Conservation (phyloP, 2,329 filamentous ascomycete genomes). For the Drechslera avenae region DNA sequence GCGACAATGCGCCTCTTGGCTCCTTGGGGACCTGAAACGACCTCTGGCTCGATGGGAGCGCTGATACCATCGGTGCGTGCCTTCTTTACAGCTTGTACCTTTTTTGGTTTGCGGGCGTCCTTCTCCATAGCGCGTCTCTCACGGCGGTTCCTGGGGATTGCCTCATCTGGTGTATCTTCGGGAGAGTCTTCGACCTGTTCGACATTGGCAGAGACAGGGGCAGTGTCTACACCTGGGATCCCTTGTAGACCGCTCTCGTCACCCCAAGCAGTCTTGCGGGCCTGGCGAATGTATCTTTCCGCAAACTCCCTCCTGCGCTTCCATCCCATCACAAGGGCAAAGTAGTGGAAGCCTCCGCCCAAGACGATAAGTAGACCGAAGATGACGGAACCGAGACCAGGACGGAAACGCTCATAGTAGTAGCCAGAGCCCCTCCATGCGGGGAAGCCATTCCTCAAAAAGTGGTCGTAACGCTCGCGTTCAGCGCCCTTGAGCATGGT, state of each 20-base stretch:
- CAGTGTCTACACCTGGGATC: slow-evolving; percentile 65
- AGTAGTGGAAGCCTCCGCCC: slow-evolving; percentile 86
- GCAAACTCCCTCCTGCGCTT: slow-evolving; percentile 91
- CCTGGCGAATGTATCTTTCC: slow-evolving; percentile 87
- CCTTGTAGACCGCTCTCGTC: slow-evolving; percentile 70
- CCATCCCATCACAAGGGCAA: slow-evolving; percentile 83
- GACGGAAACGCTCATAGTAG: slow-evolving; percentile 94
- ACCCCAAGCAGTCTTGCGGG: slow-evolving; percentile 87
- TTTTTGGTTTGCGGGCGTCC: slow-evolving; percentile 70
- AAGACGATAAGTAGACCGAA: slow-evolving; percentile 79
- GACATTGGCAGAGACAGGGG: slow-evolving; percentile 42
- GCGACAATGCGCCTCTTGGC: slow-evolving; percentile 86
- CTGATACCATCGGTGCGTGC: slow-evolving; percentile 58
- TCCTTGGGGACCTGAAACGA: slow-evolving; percentile 67
- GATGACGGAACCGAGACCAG: slow-evolving; percentile 84
- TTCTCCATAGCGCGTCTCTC: slow-evolving; percentile 89
- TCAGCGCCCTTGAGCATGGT: slow-evolving; percentile 82
- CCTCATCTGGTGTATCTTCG: slow-evolving; percentile 50
- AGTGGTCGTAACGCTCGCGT: slow-evolving; percentile 92
- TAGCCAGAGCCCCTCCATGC: slow-evolving; percentile 97
- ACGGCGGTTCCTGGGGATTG: slow-evolving; percentile 74
- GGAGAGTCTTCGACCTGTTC: slow-evolving; percentile 36
- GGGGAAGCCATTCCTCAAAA: slow-evolving; percentile 90
- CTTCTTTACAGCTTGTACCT: slow-evolving; percentile 60
- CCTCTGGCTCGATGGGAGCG: slow-evolving; percentile 60